These are phyloP conservation scores for Anastatica hierochuntica DNA, from an alignment of 345 rosid genomes.

Conservation along the genomic window DNA sequence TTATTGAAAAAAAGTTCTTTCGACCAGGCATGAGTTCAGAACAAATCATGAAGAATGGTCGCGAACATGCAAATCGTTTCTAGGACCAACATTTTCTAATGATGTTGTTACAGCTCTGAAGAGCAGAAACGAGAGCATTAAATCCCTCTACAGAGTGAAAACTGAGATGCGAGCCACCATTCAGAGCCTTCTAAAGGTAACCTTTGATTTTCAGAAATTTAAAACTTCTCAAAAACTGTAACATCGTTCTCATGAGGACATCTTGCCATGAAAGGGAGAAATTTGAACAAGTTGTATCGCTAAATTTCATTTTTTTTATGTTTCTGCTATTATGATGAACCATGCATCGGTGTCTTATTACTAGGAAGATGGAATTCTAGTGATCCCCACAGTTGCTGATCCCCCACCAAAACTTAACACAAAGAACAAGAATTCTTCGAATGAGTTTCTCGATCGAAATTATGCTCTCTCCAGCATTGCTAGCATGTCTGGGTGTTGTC, in stretches of 20 bases:
- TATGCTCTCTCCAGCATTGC: constrained; percentile 55
- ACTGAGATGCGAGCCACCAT: constrained; percentile 66
- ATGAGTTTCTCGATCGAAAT: constrained; percentile 55
- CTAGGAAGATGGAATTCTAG: constrained; percentile 72
- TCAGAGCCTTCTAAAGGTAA: constrained; percentile 74
- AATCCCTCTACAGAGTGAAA: constrained; percentile 57
- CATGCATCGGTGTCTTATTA: constrained; percentile 5
- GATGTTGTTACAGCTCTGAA: constrained; percentile 48
- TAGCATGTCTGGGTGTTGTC: constrained; percentile 93
- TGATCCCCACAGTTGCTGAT: constrained; percentile 73
- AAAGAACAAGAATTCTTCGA: constrained; percentile 36
- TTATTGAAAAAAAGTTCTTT: background rate
- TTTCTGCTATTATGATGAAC: background rate
- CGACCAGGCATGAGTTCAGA: constrained; percentile 72
- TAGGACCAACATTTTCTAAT: constrained; percentile 49
- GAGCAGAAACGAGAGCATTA: constrained; percentile 40
- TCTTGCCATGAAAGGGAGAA: too few relatives aligned
- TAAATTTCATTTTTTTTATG: too few relatives aligned
- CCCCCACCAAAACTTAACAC: constrained; percentile 51
- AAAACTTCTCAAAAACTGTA: too few relatives aligned
- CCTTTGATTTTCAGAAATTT: background rate
- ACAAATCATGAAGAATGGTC: constrained; percentile 88
- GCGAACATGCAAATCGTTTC: constrained; percentile 56
- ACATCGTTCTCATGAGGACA: too few relatives aligned
- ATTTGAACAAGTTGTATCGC: too few relatives aligned